Base-by-base conservation (phyloP, 2,329 filamentous ascomycete genomes). In the Ascochyta lentis region DNA sequence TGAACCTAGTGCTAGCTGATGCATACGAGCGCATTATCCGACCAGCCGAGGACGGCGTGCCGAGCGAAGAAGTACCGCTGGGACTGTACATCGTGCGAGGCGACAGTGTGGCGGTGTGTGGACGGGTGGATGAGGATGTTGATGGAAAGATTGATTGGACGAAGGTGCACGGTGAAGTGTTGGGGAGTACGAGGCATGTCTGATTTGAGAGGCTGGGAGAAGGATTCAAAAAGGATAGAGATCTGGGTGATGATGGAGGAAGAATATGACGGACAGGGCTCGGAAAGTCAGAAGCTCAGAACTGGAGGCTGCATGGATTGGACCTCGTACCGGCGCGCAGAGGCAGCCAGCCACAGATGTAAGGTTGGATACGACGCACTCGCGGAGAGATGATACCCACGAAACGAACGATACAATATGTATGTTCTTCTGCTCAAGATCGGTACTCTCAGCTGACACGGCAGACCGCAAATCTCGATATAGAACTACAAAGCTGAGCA, bases 91-190 rank as follows among this genome's bases (percentile, higher is more conserved):
- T 99, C 54, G 90, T 99, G 54, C 86, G 95, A 57, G 95, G 95
- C 48, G 95, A 99, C 75, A 97, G 96, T 71, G 94, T 99, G 43
- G 93, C 92, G 59, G 83, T 96, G 15, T 90, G 95, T 54, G 95
- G 95, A 2, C 81, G 96, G 54, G 88, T 99, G 29, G 92, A 99
- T 75, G 93, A 96, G 77, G 84, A 90, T 66, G 80, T 98, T 56
- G 95, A 99, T 78, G 84, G 83, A 35, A 92, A 89, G 67, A 98
- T 99, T 72, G 89, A 97, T 78, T 99, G 95, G 95, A 83, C 84
- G 19, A 88, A 96, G 76, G 95, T 99, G 35, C 89, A 90, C 73
- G 94, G 94, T 4, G 86, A 88, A 56, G 86, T 89, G 27, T 89
- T 98, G 68, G 91, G 91, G 54, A 87, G 87, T 49, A 93, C 92